Evolutionary conservation across 805 yeast genomes (phyloP), one percentile per base, ranked within the genome.

Genomic region (Saturnispora besseyi): DNA sequence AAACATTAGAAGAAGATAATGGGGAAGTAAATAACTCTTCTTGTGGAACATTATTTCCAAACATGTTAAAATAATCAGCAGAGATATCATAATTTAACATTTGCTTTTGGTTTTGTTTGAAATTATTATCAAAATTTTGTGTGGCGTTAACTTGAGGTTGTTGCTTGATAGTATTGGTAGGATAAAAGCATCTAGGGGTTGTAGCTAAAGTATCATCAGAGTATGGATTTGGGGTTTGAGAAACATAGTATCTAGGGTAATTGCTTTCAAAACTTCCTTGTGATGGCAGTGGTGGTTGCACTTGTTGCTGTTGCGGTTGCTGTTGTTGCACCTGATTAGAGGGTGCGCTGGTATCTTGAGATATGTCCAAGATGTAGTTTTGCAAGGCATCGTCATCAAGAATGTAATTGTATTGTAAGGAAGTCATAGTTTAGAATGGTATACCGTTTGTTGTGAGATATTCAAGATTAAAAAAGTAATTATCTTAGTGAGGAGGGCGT

Each of bases 151-250:
- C 29, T 26, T 26, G 29, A 26, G 29, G 29, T 9, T 38, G 42
- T 15, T 38, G 28, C 30, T 38, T 36, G 6, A 11, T 13, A 15
- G 15, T 18, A 15, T 32, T 47, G 18, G 50, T 47, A 13, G 50
- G 50, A 22, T 47, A 47, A 32, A 47, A 47, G 26, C 45, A 47
- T 24, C 50, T 12, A 6, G 50, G 50, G 10, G 50, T 45, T n/a
- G 42, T 38, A 6, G 42, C 42, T 12, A 38, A 24, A 12, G 42
- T 24, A 8, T 38, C 42, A 9, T 38, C 42, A 10, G 30, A 24
- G 8, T 38, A 24, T n/a, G 15, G 26, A 13, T 38, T 21, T 38
- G 28, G 28, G 8, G 29, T 26, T 26, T 26, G 29, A 26, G 29
- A 26, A 8, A 26, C 29, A 26, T 26, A 26, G 29, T 26, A 26